phyloP scores from a whole-genome alignment of 129 eudicot genomes.

The sunflower (Helianthus annuus) region HanXRQr2.0-SUNRISE NC_035449.2:12281957-12282456 shows the following conservation, averaged over 20 bases:
- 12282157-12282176: background rate
- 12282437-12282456: no score
- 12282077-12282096: no score
- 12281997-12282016: background rate
- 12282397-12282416: no score
- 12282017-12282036: background rate
- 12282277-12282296: background rate
- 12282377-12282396: background rate
- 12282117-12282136: slow-evolving; percentile 1
- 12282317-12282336: background rate
- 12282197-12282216: background rate
- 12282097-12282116: background rate
- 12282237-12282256: no score
- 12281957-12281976: no score
- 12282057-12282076: background rate
- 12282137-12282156: background rate
- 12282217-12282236: background rate
- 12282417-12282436: no score
- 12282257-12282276: no score
- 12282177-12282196: background rate
- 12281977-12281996: slow-evolving; percentile 3
- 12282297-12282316: background rate
- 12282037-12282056: background rate
- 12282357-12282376: background rate
- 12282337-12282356: background rate